Evolutionary conservation across 768 basidiomycete genomes (phyloP).

Genomic region (Leucosporidium scottii): DNA sequence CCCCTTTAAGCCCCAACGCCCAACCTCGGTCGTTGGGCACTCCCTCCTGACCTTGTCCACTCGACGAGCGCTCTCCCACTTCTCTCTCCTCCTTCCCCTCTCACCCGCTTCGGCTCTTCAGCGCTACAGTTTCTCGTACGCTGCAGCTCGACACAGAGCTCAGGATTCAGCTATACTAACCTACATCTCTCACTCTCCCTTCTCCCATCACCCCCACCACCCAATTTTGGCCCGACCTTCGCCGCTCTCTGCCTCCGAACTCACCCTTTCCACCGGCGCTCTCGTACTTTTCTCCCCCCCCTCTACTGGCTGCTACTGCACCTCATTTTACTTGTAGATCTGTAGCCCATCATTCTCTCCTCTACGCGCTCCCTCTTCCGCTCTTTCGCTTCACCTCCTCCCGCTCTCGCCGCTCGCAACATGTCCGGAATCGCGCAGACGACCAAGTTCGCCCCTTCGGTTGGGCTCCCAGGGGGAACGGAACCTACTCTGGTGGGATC

Average conservation of each 20-base stretch:
- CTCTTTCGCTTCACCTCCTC: background rate
- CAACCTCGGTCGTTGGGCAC: too few relatives aligned
- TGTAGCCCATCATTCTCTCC: background rate
- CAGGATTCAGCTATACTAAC: background rate
- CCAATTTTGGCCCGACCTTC: background rate
- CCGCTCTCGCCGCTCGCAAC: background rate
- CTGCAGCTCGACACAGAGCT: too few relatives aligned
- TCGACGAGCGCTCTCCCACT: too few relatives aligned
- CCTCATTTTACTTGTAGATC: too few relatives aligned
- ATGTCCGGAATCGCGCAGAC: background rate
- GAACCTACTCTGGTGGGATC: constrained; percentile 14
- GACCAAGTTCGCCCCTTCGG: background rate
- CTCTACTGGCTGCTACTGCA: too few relatives aligned
- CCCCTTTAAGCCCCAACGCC: too few relatives aligned
- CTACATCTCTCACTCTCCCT: background rate
- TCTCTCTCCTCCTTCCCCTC: background rate
- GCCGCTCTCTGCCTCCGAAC: background rate
- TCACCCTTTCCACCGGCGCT: background rate
- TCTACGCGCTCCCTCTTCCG: background rate
- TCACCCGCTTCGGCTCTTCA: background rate
- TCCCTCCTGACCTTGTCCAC: too few relatives aligned
- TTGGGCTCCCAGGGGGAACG: background rate
- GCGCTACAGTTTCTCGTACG: too few relatives aligned
- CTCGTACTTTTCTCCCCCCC: background rate
- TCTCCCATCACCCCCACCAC: background rate